Conservation (phyloP, 129 eudicot species). For the Mikania micrantha region DNA sequence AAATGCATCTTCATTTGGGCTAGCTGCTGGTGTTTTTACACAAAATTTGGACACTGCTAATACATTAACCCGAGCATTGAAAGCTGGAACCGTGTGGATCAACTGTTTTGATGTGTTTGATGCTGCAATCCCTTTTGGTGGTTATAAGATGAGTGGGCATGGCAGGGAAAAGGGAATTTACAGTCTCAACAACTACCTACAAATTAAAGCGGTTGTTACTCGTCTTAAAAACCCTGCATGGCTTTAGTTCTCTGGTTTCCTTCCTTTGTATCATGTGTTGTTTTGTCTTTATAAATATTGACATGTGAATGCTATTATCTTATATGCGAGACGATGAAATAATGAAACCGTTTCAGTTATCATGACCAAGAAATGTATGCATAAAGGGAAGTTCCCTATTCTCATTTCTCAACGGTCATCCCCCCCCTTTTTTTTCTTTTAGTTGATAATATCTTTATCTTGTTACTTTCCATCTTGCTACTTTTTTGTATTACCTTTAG, state of each 20-base stretch:
- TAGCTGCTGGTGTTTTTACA: constrained; percentile 45
- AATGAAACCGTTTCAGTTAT: background rate
- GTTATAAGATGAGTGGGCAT: constrained; percentile 45
- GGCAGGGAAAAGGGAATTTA: constrained; percentile 50
- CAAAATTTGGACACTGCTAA: constrained; percentile 37
- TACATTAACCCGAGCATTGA: constrained; percentile 44
- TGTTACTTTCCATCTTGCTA: no score
- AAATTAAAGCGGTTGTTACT: constrained; percentile 50
- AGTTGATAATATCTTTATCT: no score
- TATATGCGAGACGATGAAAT: background rate
- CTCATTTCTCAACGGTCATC: no score
- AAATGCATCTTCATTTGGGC: constrained; percentile 14
- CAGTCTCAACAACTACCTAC: constrained; percentile 38
- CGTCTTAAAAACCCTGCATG: constrained; percentile 43
- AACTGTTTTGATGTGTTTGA: constrained; percentile 46
- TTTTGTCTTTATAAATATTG: background rate
- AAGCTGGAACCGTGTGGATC: constrained; percentile 40
- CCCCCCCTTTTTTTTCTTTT: no score
- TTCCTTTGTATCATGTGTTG: background rate
- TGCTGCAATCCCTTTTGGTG: constrained; percentile 50
- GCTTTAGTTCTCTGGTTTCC: constrained; percentile 16
- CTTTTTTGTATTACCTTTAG: no score
- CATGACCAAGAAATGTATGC: no score
- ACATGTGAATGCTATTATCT: background rate
- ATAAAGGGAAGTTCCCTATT: no score